Evolutionary conservation across 78 protist genomes (phyloP).

Genomic region (Dictyostelium brefeldianum): DNA sequence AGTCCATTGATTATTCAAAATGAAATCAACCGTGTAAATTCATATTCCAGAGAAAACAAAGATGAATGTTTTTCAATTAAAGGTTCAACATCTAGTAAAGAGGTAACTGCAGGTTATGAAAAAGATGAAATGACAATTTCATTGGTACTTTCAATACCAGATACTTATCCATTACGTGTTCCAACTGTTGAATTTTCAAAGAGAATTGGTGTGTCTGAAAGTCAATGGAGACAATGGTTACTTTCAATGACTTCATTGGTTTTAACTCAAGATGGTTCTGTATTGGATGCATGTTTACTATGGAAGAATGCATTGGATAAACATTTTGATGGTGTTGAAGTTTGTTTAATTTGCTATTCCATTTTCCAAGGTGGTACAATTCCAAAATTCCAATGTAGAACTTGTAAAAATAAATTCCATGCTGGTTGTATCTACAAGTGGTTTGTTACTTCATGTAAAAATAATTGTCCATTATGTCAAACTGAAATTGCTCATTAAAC

Average conservation of each 20-base stretch:
- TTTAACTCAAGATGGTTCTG: slow-evolving; percentile 82
- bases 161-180: slow-evolving; percentile 77
- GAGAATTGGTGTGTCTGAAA: slow-evolving; percentile 86
- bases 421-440: slow-evolving; percentile 91
- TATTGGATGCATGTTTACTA: slow-evolving; percentile 85
- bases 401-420: slow-evolving; percentile 89
- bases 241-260: slow-evolving; percentile 87
- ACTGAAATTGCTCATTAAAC: neutral
- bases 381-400: slow-evolving; percentile 86
- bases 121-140: slow-evolving; percentile 82
- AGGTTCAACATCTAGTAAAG: slow-evolving; percentile 37
- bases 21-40: slow-evolving; percentile 44
- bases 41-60: neutral
- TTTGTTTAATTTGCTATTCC: slow-evolving; percentile 92
- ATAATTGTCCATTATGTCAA: slow-evolving; percentile 87
- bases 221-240: slow-evolving; percentile 86
- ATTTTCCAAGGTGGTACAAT: slow-evolving; percentile 84
- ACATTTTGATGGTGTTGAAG: slow-evolving; percentile 92
- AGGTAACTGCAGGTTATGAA: slow-evolving; percentile 57
- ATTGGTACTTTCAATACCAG: slow-evolving; percentile 70
- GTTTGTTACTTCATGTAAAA: slow-evolving; percentile 85
- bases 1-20: slow-evolving; percentile 49
- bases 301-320: slow-evolving; percentile 86
- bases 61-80: slow-evolving; percentile 34
- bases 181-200: slow-evolving; percentile 66